Base-by-base conservation (phyloP, 2,329 filamentous ascomycete species). In the Diaporthe ampelina region DNA sequence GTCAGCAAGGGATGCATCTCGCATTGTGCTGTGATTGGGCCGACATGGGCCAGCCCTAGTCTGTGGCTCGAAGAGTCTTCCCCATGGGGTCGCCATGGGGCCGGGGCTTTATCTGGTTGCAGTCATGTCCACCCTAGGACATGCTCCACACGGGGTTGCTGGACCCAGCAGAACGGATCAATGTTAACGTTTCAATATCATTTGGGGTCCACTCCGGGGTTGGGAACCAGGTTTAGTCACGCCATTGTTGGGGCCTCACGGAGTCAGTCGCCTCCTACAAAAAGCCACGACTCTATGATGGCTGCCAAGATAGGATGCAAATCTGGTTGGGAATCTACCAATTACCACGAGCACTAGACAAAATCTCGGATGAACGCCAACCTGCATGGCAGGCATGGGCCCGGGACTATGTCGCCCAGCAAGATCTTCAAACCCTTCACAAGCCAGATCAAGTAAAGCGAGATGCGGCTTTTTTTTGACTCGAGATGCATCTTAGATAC, bases 81-180 rank as follows among this genome's bases (percentile, higher is more conserved):
- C 63, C 63, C 63, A 52, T 67, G 63, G 63, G 63, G 63, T 67
- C 63, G 45, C 63, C 45, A 37, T 52, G 63, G 45, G 63, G 45
- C 50, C 63, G 63, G 63, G 17, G n/a, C 29, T 67, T 67, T 67
- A 52, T 67, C 63, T 67, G 32, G 63, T 67, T 67, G 63, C 63
- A 67, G 63, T 48, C 32, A 9, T 52, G 63, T 26, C 45, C n/a
- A 50, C 45, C 45, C 45, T n/a, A 50, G 45, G 45, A 10, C 4
- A 13, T 29, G 63, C 35, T 67, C 63, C 63, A 67, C 63, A 67
- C 11, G 63, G 45, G 63, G 63, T 6, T 54, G 45, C n/a, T 67
- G 45, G 63, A 52, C 63, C 63, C 63, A 67, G 63, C 63, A 67
- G 63, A 67, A 52, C 32, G 63, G 63, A 67, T 67, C 63, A 67